Evolutionary conservation across 2,329 filamentous ascomycete genomes (phyloP).

Genomic region (Aspergillus sp.): DNA sequence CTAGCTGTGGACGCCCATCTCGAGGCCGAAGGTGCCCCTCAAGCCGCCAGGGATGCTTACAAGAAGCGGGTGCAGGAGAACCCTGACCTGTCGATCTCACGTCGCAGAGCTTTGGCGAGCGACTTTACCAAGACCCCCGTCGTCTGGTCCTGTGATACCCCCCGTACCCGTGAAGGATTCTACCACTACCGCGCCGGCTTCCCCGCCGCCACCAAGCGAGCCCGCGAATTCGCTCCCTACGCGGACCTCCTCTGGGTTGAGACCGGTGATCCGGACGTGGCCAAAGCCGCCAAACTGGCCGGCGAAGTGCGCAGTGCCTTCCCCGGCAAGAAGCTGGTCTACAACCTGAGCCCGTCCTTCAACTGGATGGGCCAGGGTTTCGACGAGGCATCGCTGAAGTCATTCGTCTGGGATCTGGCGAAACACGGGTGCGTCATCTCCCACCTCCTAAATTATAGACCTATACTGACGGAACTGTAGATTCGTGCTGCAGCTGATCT

Average conservation of each 20-base stretch:
- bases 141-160: conserved; percentile 86
- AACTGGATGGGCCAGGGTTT: conserved; percentile 99
- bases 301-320: conserved; percentile 66
- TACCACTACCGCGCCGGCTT: conserved; percentile 64
- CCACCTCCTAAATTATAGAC: too few species aligned
- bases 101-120: conserved; percentile 70
- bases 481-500: conserved; percentile 64
- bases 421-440: conserved; percentile 68
- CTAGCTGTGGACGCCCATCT: conserved; percentile 73
- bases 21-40: conserved; percentile 60
- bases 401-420: conserved; percentile 95
- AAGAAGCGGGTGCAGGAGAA: conserved; percentile 59
- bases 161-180: conserved; percentile 81
- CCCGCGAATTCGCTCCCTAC: conserved; percentile 85
- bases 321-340: conserved; percentile 86
- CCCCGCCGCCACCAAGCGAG: conserved; percentile 84
- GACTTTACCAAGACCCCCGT: conserved; percentile 66
- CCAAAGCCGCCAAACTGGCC: conserved; percentile 72
- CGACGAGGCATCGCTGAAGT: conserved; percentile 74
- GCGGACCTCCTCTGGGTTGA: conserved; percentile 97
- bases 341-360: conserved; percentile 95
- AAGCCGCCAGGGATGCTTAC: conserved; percentile 67
- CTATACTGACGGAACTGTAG: conserved; percentile 22
- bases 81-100: conserved; percentile 72
- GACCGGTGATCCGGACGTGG: conserved; percentile 82